Base-by-base conservation (phyloP, 352 stramenopile genomes). In the Phytophthora podocarpi region DNA sequence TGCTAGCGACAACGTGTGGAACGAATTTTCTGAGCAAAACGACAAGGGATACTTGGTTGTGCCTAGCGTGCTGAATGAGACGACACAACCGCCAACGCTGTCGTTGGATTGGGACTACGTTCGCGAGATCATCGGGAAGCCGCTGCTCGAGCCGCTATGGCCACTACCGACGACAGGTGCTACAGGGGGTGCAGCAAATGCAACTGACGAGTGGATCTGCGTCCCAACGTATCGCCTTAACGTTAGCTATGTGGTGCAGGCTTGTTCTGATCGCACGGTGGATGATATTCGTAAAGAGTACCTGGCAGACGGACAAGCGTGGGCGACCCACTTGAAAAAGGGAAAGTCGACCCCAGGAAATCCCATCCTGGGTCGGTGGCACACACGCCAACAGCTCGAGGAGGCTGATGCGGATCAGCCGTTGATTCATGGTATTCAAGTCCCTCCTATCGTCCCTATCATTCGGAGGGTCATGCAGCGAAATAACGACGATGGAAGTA, bases 31-130 rank as follows among this genome's bases (percentile, higher is more conserved):
- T 0, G 76, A 91, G 55, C 79, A 91, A 56, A 96, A 96, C 47
- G 87, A 96, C 71, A 96, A 96, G 43, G 87, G 87, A 3, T 96
- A 96, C 50, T 39, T 96, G 27, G 84, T 96, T 26, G 82, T 92
- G 1, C 82, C 86, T 13, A 84, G 76, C n/a, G 40, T 73, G 21
- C 4, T 73, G 30, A 53, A 78, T 50, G 50, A 67, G 5, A 52
- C 68, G 5, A 61, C 23, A 21, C 31, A 67, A 41, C 45, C 67
- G 4, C 27, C 59, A 9, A 52, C 57, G 13, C 31, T 71, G 21
- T 66, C 57, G 11, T 70, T 92, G 2, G 83, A 94, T 42, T 95
- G 86, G 86, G 59, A 69, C 1, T 89, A 88, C 55, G 34, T 94
- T 5, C 60, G 51, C 13, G 70, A 91, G 10, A 87, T 94, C 13